A percentile compares a stretch with the other conserved stretches of the same genome.
These are phyloP conservation scores for Cordyceps pruinosa DNA, from an alignment of 2,329 filamentous ascomycete genomes.

Conservation along the genomic window DNA sequence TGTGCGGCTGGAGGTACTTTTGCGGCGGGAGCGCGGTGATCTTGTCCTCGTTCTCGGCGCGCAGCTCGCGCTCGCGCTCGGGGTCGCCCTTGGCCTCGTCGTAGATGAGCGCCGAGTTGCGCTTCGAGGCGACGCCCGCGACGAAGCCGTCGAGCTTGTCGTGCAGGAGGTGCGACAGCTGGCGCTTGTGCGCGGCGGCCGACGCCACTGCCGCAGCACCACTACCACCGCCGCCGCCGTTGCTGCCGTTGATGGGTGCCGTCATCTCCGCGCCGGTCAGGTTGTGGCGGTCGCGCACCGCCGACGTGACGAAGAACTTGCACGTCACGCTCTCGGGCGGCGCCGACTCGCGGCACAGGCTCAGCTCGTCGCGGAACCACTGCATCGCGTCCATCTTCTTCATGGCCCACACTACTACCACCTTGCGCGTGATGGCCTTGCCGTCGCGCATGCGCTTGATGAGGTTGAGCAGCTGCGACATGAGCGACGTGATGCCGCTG, in stretches of 20 bases:
- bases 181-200: conserved; percentile 32
- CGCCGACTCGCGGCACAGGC: conserved; percentile 84
- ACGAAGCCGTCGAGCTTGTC: conserved; percentile 85
- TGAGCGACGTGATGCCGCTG: conserved; percentile 87
- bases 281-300: conserved; percentile 33
- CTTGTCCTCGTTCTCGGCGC: conserved; percentile 75
- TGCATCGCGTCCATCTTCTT: conserved; percentile 91
- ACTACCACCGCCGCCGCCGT: too few relatives aligned
- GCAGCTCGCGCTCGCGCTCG: conserved; percentile 71
- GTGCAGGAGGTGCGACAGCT: conserved; percentile 69
- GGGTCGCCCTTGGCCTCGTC: conserved; percentile 73
- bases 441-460: conserved; percentile 95
- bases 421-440: conserved; percentile 84
- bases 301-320: conserved; percentile 87
- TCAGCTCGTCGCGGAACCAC: conserved; percentile 93
- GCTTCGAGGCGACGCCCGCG: conserved; percentile 77
- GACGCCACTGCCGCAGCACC: too few relatives aligned
- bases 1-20: conserved; percentile 47
- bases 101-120: conserved; percentile 75
- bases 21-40: conserved; percentile 73
- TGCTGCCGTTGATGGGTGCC: conserved; percentile 32
- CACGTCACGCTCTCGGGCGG: conserved; percentile 84
- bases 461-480: conserved; percentile 85
- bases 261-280: conserved; percentile 31
- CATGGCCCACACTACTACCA: conserved; percentile 90